Base-by-base conservation (phyloP, 2,329 filamentous ascomycete species). In the Pseudogymnoascus sp. region DNA sequence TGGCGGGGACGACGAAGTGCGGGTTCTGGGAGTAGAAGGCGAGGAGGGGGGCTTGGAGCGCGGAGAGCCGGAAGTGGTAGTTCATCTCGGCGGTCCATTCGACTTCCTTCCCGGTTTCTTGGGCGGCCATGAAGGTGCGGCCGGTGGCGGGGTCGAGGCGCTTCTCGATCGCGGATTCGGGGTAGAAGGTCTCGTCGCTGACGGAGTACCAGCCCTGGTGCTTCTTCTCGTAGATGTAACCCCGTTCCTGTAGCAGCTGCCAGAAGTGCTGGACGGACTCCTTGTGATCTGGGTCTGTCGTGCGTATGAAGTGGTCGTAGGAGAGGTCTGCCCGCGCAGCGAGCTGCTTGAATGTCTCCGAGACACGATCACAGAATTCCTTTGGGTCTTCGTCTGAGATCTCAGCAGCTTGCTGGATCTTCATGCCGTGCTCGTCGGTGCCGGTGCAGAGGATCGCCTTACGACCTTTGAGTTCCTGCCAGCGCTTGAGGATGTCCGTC, bases 171-270 rank as follows among this genome's bases (percentile, higher is more conserved):
- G 86, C 79, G 5, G 85, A 84, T 61, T 88, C 83, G 0, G 93
- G 91, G 72, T 97, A 97, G 75, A 96, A 99, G 39, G 93, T 93
- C 80, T 99, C 94, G 74, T 99, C 94, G 73, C 90, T 92, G 61
- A 99, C 88, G 62, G 90, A 94, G 74, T 99, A 99, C 94, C 94
- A 99, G 1, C 94, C 94, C 72, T 91, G 85, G 70, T 97, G 94
- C 68, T 89, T 91, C 9, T 86, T 85, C 70, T 89, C 86, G 75
- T 97, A 97, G 61, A 97, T 88, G 64, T 89, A 87, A 7, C 89
- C 88, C 55, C 83, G 80, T 62, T 92, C 85, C 69, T 87, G 82
- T 64, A 99, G 79, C 73, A 92, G 81, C 67, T 84, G 81, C 94
- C 94, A 99, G 69, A 96, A 92, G 73, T 94, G 88, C 70, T 92